Evolutionary conservation across 2,329 filamentous ascomycete genomes (phyloP), one percentile per base, ranked within the genome.

Genomic region (Ophiostoma sp.): DNA sequence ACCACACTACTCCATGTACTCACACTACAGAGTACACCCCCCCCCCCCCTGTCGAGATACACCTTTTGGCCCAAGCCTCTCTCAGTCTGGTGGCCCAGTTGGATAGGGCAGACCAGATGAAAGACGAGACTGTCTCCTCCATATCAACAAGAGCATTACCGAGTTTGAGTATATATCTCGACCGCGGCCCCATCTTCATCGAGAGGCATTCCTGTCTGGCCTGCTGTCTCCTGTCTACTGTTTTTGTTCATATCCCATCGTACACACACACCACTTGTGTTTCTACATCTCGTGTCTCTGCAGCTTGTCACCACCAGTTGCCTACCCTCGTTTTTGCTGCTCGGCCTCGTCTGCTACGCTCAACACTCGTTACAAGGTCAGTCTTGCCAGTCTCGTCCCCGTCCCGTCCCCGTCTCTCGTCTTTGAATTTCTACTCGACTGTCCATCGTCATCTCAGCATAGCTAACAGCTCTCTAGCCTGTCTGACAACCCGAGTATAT

Each of bases 131-230:
- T 63, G 42, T 67, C 58, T 60, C 55, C 55, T 14, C 52, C 12
- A 27, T 60, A 63, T 63, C 60, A 63, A 63, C 58, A 42, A 63
- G 38, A 42, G 38, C 14, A 27, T 16, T 41, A 27, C 60, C 16
- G 40, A 40, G 64, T 64, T 63, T 67, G 66, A 64, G 62, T 68
- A 68, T 71, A 71, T 71, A 71, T 71, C 70, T 66, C 68, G 65
- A 45, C 66, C 65, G 66, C 40, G 63, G 65, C 68, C 69, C 68
- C 68, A 69, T 69, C 55, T 67, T 65, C 42, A 16, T 41, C 41
- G 5, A 49, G 40, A 38, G 18, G 16, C 60, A 42, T 63, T 63
- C 40, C 60, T 42, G 60, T 27, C 47, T 49, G 52, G 12, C 64
- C 44, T 44, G 38, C 12, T 63, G 14, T 12, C 36, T 11, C 41